A percentile compares a stretch with the other conserved stretches of the same genome.
These are phyloP conservation scores for Tubosaeta sp. DNA, from an alignment of 768 basidiomycete genomes.

Conservation along the genomic window DNA sequence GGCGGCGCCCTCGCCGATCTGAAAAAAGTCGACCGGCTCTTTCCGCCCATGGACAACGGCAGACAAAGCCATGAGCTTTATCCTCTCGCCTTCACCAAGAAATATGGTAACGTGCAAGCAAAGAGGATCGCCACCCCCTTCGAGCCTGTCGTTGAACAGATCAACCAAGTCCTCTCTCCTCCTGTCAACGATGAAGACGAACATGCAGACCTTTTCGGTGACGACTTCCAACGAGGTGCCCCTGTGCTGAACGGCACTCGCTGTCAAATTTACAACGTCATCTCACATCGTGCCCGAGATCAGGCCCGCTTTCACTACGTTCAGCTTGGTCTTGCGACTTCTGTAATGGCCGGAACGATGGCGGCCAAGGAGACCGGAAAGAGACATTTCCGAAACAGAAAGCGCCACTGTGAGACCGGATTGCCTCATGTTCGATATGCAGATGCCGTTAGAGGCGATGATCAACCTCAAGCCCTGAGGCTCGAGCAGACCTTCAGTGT, in stretches of 20 bases:
- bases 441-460: background rate
- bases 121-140: background rate
- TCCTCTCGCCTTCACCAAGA: constrained; percentile 1
- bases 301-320: background rate
- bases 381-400: no score
- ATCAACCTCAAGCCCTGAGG: constrained; percentile 1
- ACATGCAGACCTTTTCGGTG: no score
- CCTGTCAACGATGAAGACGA: no score
- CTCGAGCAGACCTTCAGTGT: constrained; percentile 3
- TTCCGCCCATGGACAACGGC: background rate
- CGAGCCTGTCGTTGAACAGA: background rate
- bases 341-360: background rate
- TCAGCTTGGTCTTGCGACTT: constrained; percentile 3
- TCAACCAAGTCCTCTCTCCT: background rate
- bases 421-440: background rate
- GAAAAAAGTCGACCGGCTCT: background rate
- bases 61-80: background rate
- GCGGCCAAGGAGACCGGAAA: background rate
- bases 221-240: background rate
- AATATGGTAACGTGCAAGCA: constrained; percentile 1
- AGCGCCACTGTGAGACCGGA: background rate
- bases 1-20: constrained; percentile 4
- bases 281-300: background rate
- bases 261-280: constrained; percentile 3
- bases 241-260: background rate